Conservation (phyloP, 495 filamentous ascomycete species). For the Neurospora cerealis region DNA sequence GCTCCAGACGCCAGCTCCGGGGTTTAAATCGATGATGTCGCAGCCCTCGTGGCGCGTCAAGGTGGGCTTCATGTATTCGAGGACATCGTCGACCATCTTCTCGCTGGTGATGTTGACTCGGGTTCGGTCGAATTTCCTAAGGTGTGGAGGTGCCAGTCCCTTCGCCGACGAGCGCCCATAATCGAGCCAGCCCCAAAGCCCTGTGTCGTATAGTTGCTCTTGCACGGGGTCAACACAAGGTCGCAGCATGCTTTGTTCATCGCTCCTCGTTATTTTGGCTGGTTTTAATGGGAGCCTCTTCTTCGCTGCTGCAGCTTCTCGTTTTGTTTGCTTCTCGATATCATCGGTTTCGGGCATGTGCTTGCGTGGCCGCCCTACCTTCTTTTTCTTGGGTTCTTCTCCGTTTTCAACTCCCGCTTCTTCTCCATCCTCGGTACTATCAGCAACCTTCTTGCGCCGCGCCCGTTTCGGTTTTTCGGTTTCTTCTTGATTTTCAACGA, state of each 20-base stretch:
- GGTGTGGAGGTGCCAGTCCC: background rate
- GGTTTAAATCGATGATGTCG: conserved; percentile 79
- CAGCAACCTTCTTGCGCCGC: background rate
- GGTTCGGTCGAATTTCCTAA: conserved; percentile 1
- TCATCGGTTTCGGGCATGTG: background rate
- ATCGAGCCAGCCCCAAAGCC: background rate
- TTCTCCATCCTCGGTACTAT: background rate
- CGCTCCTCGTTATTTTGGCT: background rate
- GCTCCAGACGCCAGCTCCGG: conserved; percentile 66
- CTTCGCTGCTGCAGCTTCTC: background rate
- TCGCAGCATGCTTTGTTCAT: background rate
- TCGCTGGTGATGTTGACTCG: conserved; percentile 48
- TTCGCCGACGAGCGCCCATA: background rate
- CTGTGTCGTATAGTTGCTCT: background rate
- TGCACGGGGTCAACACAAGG: background rate
- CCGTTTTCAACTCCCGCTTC: background rate
- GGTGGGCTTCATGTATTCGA: conserved; percentile 30
- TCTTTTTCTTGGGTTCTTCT: background rate
- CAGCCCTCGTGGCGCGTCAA: conserved; percentile 55
- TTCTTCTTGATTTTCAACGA: background rate
- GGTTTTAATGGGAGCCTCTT: background rate
- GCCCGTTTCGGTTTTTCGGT: background rate
- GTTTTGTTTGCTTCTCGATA: background rate
- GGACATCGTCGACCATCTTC: conserved; percentile 41
- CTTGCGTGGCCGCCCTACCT: background rate